These are phyloP conservation scores for Symbiodinium pilosum DNA, from an alignment of 73 alveolate genomes.

Conservation along the genomic window DNA sequence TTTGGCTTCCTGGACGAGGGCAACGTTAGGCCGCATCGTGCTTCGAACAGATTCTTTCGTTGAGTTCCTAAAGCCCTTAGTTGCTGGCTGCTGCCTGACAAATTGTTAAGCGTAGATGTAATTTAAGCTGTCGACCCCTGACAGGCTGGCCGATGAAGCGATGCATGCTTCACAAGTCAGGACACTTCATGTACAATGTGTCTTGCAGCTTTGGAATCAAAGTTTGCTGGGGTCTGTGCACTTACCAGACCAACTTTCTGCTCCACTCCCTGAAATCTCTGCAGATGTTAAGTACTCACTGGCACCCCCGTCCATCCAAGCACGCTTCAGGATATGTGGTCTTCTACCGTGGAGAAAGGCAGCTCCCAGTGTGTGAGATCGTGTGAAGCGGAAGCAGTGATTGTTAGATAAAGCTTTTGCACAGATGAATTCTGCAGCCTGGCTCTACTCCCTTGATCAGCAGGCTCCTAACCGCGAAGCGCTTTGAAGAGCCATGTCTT, in stretches of 20 bases:
- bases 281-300: too few species aligned
- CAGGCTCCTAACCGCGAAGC: neutral
- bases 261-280: too few species aligned
- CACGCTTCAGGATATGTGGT: slow-evolving; percentile 32
- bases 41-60: too few species aligned
- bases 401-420: too few species aligned
- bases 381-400: too few species aligned
- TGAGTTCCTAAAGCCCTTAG: neutral
- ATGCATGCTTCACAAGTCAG: slow-evolving; percentile 19
- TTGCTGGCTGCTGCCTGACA: too few species aligned
- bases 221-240: too few species aligned
- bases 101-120: too few species aligned
- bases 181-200: neutral
- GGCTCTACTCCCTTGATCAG: neutral
- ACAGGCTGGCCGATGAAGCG: slow-evolving; percentile 37
- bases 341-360: slow-evolving; percentile 31
- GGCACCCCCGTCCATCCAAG: too few species aligned
- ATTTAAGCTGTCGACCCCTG: too few species aligned
- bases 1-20: slow-evolving; percentile 29
- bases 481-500: neutral
- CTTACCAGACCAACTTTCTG: too few species aligned
- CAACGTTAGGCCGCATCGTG: slow-evolving; percentile 30
- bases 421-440: neutral
- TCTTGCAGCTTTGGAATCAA: neutral
- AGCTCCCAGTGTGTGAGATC: neutral